These are phyloP conservation scores for Prillingera fragicola DNA, from an alignment of 1,284 basidiomycete species.

Conservation along the genomic window DNA sequence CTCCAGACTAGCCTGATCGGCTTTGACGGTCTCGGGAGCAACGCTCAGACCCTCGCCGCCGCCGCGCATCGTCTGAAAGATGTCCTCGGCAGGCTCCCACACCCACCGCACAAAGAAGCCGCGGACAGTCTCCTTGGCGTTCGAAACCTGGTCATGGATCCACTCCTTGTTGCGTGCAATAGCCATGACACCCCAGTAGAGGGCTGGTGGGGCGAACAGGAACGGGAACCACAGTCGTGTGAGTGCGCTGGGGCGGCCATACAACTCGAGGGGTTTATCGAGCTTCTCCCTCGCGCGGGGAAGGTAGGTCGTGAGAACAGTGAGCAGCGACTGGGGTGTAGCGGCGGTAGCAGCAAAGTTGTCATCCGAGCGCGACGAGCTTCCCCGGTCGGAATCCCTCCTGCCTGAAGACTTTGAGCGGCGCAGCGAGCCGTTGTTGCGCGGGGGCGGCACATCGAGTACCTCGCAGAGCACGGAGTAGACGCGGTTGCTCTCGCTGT, in stretches of 20 bases:
- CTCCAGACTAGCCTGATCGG: conserved; percentile 68
- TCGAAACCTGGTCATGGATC: conserved; percentile 54
- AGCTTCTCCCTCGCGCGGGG: conserved; percentile 22
- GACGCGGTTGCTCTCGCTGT: conserved; percentile 35
- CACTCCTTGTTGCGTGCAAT: conserved; percentile 42
- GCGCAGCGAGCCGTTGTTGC: neutral
- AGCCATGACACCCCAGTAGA: conserved; percentile 23
- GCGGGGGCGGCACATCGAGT: conserved; percentile 24
- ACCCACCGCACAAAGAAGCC: conserved; percentile 83
- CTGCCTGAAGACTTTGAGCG: neutral
- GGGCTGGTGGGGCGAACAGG: conserved; percentile 43
- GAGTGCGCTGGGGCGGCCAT: conserved; percentile 36
- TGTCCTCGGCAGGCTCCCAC: conserved; percentile 74
- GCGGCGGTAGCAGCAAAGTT: conserved; percentile 9
- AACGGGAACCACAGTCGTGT: conserved; percentile 47
- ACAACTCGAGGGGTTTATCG: conserved; percentile 21
- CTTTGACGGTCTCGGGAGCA: conserved; percentile 44
- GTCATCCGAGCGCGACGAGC: too few species aligned
- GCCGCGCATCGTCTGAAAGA: conserved; percentile 67
- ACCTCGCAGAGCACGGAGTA: conserved; percentile 35
- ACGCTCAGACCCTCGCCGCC: conserved; percentile 53
- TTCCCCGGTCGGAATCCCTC: too few species aligned
- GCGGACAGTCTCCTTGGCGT: conserved; percentile 62
- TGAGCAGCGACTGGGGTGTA: conserved; percentile 28
- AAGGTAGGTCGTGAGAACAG: conserved; percentile 31